phyloP scores from a whole-genome alignment of 257 asterid species.

The Nicotiana otophora region DNA sequence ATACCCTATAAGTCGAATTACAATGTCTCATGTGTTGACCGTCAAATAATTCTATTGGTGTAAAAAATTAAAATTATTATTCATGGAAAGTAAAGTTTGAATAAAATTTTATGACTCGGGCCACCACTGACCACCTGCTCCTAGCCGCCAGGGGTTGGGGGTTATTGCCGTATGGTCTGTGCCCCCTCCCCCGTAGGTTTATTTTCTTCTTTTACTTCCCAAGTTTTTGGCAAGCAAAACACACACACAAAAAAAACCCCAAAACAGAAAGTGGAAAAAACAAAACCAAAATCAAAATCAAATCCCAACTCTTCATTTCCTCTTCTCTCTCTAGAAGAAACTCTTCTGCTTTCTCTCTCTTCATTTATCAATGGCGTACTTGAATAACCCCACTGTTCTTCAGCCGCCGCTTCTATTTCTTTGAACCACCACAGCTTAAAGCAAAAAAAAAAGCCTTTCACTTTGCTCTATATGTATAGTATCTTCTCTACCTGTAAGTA shows the following conservation, averaged over 20 bases:
- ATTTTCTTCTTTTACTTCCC: slow-evolving; percentile 2
- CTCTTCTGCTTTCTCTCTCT: slow-evolving; percentile 15
- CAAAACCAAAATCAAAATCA: slow-evolving; percentile 4
- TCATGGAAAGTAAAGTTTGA: background rate
- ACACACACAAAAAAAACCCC: background rate
- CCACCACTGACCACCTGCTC: background rate
- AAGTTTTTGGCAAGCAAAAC: background rate
- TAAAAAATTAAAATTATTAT: background rate
- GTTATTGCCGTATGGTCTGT: background rate
- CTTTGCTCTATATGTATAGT: background rate
- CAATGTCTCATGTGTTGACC: no score
- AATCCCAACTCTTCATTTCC: slow-evolving; percentile 15
- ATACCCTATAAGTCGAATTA: no score
- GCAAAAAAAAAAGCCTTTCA: background rate
- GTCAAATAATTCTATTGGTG: background rate
- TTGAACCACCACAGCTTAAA: background rate
- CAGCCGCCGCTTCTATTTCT: slow-evolving; percentile 53
- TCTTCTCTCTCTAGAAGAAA: background rate
- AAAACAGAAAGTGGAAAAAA: background rate
- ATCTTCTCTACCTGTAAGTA: background rate
- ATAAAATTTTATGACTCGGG: background rate
- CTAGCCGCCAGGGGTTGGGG: background rate
- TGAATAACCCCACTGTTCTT: slow-evolving; percentile 37
- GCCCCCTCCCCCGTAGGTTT: background rate
- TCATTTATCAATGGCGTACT: slow-evolving; percentile 40